phyloP scores from a whole-genome alignment of 306 rosid genomes.

The Cucurbita maxima region DNA sequence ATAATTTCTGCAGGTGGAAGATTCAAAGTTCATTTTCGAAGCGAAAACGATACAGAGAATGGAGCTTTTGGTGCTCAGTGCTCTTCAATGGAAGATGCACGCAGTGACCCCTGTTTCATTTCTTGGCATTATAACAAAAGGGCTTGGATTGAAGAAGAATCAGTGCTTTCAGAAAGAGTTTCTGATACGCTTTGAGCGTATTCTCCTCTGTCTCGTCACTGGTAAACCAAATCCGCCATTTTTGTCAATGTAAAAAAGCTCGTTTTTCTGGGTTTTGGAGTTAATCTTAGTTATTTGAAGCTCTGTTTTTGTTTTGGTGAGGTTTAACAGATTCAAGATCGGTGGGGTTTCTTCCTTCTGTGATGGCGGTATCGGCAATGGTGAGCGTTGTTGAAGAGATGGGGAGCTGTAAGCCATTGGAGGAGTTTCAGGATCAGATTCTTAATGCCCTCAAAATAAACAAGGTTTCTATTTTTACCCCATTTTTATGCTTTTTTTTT shows the following conservation, averaged over 20 bases:
- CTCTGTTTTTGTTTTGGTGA: background rate
- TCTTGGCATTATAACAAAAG: constrained; percentile 56
- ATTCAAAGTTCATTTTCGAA: constrained; percentile 45
- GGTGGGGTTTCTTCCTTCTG: constrained; percentile 73
- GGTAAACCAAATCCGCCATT: constrained; percentile 30
- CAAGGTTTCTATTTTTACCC: constrained; percentile 29
- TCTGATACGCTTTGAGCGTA: constrained; percentile 54
- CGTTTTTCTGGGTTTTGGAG: background rate
- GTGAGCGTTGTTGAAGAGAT: constrained; percentile 54
- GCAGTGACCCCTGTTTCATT: constrained; percentile 83
- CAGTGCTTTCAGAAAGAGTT: constrained; percentile 47
- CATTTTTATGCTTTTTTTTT: background rate
- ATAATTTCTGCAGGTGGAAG: constrained; percentile 38
- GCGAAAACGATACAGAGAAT: constrained; percentile 78
- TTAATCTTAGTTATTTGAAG: background rate
- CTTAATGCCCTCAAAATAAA: constrained; percentile 47
- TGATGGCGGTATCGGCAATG: constrained; percentile 86
- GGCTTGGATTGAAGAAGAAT: constrained; percentile 61
- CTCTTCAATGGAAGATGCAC: constrained; percentile 90
- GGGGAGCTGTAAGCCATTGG: constrained; percentile 41
- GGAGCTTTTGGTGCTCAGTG: constrained; percentile 73
- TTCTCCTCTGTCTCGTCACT: constrained; percentile 51
- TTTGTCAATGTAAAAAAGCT: background rate
- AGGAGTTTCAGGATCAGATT: constrained; percentile 53
- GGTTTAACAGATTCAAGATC: constrained; percentile 49